These are phyloP conservation scores for Phlegmacium glaucopus DNA, from an alignment of 768 basidiomycete species.

Conservation along the genomic window DNA sequence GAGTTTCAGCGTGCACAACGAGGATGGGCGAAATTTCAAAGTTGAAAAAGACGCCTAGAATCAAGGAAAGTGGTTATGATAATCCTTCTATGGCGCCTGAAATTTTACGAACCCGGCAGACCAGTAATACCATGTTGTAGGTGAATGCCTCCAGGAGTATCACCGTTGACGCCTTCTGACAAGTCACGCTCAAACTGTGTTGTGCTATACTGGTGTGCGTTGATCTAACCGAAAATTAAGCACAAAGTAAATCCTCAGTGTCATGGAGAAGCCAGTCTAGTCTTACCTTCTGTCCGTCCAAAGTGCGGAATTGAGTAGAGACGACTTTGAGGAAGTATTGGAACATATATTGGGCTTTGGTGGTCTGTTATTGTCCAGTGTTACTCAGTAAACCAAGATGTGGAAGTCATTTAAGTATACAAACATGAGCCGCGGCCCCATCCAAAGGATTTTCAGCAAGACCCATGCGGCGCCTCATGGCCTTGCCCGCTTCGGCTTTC, in stretches of 20 bases:
- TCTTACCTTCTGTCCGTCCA: slow-evolving; percentile 67
- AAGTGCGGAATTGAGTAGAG: slow-evolving; percentile 87
- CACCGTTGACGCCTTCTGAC: slow-evolving; percentile 51
- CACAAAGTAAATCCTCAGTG: neutral
- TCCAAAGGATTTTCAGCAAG: slow-evolving; percentile 79
- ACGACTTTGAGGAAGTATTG: slow-evolving; percentile 99
- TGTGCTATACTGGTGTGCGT: slow-evolving; percentile 92
- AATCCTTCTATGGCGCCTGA: neutral
- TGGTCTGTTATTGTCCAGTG: slow-evolving; percentile 44
- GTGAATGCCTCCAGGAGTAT: slow-evolving; percentile 61
- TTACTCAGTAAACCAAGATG: slow-evolving; percentile 1
- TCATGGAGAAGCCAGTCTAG: neutral
- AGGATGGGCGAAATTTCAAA: slow-evolving; percentile 97
- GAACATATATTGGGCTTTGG: slow-evolving; percentile 88
- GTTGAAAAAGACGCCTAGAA: slow-evolving; percentile 81
- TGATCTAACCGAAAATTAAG: slow-evolving; percentile 43
- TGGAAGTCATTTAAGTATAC: slow-evolving; percentile 13
- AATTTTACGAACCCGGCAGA: slow-evolving; percentile 47
- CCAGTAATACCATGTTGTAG: slow-evolving; percentile 73
- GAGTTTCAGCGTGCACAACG: slow-evolving; percentile 84
- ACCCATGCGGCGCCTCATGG: slow-evolving; percentile 70
- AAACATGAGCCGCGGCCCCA: slow-evolving; percentile 52
- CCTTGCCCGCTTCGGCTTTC: slow-evolving; percentile 58
- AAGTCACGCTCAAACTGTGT: slow-evolving; percentile 97
- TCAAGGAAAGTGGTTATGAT: neutral